phyloP scores from a whole-genome alignment of 2,329 filamentous ascomycete genomes.

The Curvularia sp. region DNA sequence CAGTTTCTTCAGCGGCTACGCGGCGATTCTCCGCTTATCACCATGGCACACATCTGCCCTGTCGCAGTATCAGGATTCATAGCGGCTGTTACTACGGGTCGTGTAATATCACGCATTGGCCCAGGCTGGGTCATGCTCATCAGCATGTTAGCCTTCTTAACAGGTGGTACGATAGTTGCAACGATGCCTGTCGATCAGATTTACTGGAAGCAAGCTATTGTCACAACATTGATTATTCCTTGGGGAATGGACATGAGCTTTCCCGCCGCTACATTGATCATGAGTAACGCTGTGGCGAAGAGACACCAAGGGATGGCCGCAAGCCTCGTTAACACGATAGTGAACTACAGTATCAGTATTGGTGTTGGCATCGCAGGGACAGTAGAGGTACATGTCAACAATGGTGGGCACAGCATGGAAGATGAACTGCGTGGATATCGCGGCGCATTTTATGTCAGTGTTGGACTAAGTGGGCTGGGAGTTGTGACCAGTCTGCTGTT shows the following conservation, averaged over 20 bases:
- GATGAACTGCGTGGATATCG: conserved; percentile 50
- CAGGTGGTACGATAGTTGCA: conserved; percentile 51
- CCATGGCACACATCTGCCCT: conserved; percentile 38
- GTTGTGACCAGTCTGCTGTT: conserved; percentile 36
- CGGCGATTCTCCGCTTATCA: conserved; percentile 36
- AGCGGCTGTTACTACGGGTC: conserved; percentile 44
- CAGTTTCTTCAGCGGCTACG: conserved; percentile 39
- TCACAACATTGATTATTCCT: conserved; percentile 42
- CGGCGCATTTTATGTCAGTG: conserved; percentile 50
- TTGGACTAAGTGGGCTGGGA: conserved; percentile 46
- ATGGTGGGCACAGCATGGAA: conserved; percentile 36
- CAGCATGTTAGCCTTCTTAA: conserved; percentile 40
- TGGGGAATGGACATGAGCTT: conserved; percentile 56
- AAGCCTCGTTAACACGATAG: conserved; percentile 51
- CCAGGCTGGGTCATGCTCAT: conserved; percentile 45
- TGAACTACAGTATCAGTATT: conserved; percentile 55
- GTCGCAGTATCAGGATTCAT: conserved; percentile 38
- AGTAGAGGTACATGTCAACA: conserved; percentile 51
- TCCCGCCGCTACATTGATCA: conserved; percentile 52
- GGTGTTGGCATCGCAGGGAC: conserved; percentile 55
- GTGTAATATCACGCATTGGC: conserved; percentile 39
- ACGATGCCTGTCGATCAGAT: conserved; percentile 51
- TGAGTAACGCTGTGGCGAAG: conserved; percentile 49
- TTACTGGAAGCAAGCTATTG: conserved; percentile 54
- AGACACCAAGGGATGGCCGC: conserved; percentile 55